A percentile compares a stretch with the other conserved stretches of the same genome.
Evolutionary conservation across 2,329 filamentous ascomycete genomes (phyloP).

Genomic region (Venturia carpophila): DNA sequence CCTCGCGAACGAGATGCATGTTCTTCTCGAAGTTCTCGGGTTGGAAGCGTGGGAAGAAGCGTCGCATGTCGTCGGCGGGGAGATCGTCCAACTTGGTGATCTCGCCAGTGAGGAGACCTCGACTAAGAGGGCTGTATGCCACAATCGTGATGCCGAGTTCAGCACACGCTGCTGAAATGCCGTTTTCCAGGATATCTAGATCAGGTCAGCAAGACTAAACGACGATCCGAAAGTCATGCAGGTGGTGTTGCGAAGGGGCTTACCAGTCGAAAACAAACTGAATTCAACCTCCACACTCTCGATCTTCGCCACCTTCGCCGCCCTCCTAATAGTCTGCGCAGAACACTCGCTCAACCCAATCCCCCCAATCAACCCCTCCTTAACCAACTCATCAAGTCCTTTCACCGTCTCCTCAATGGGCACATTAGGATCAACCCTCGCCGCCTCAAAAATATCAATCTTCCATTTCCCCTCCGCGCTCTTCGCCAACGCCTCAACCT

Average conservation of each 20-base stretch:
- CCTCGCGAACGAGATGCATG: slow-evolving; percentile 50
- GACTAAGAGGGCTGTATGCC: slow-evolving; percentile 64
- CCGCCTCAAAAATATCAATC: slow-evolving; percentile 43
- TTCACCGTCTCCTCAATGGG: slow-evolving; percentile 43
- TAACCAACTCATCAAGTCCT: slow-evolving; percentile 42
- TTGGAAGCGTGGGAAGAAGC: slow-evolving; percentile 51
- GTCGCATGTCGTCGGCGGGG: slow-evolving; percentile 27
- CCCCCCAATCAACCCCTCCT: slow-evolving; percentile 50
- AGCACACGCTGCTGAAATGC: slow-evolving; percentile 48
- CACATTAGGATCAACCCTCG: slow-evolving; percentile 37
- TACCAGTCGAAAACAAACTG: slow-evolving; percentile 43
- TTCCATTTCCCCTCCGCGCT: slow-evolving; percentile 41
- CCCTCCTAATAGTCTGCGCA: slow-evolving; percentile 44
- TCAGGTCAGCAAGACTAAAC: slow-evolving; percentile 35
- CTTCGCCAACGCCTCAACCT: slow-evolving; percentile 39
- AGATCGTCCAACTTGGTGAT: slow-evolving; percentile 36
- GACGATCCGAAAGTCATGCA: no score
- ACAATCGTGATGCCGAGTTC: slow-evolving; percentile 62
- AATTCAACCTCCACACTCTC: slow-evolving; percentile 49
- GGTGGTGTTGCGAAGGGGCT: no score
- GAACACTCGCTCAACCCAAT: slow-evolving; percentile 49
- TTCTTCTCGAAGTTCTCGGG: slow-evolving; percentile 57
- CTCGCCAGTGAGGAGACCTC: slow-evolving; percentile 45
- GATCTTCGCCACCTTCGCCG: slow-evolving; percentile 43
- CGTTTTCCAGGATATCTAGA: slow-evolving; percentile 50